Conservation (phyloP, 192 early-diverging fungal species). For the Backusella macrospora region DNA sequence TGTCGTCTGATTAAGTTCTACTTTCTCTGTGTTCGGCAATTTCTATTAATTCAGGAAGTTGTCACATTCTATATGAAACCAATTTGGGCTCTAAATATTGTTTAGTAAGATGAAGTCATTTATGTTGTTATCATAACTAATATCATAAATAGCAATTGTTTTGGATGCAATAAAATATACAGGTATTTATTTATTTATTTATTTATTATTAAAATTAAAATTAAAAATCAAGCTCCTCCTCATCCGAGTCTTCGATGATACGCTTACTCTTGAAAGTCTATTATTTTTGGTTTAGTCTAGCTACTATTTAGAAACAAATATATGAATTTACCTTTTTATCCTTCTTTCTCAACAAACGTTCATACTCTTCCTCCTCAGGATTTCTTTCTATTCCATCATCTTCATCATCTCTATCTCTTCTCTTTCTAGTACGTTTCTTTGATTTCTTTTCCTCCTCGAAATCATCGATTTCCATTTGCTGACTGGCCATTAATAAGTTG, state of each 20-base stretch:
- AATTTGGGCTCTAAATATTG: too few species aligned
- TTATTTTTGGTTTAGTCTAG: neutral
- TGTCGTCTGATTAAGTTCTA: neutral
- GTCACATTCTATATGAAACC: too few species aligned
- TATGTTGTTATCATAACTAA: too few species aligned
- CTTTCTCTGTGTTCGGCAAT: too few species aligned
- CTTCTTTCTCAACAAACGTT: neutral
- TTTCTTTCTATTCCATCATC: constrained; percentile 25
- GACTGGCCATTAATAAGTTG: constrained; percentile 47
- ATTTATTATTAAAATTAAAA: too few species aligned
- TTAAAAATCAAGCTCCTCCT: constrained; percentile 15
- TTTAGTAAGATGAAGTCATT: too few species aligned
- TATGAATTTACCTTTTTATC: constrained; percentile 17
- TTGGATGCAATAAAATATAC: too few species aligned
- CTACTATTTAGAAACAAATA: neutral
- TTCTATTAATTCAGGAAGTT: too few species aligned
- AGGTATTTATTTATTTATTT: neutral
- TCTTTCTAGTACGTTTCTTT: constrained; percentile 25
- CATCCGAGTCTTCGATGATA: constrained; percentile 36
- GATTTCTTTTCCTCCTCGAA: constrained; percentile 34
- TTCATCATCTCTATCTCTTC: constrained; percentile 18
- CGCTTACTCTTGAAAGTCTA: constrained; percentile 27
- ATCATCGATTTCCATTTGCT: constrained; percentile 31
- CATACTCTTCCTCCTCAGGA: constrained; percentile 16
- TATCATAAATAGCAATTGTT: too few species aligned